Evolutionary conservation across 257 asterid species (phyloP).

Genomic region (Anisodus tanguticus): DNA sequence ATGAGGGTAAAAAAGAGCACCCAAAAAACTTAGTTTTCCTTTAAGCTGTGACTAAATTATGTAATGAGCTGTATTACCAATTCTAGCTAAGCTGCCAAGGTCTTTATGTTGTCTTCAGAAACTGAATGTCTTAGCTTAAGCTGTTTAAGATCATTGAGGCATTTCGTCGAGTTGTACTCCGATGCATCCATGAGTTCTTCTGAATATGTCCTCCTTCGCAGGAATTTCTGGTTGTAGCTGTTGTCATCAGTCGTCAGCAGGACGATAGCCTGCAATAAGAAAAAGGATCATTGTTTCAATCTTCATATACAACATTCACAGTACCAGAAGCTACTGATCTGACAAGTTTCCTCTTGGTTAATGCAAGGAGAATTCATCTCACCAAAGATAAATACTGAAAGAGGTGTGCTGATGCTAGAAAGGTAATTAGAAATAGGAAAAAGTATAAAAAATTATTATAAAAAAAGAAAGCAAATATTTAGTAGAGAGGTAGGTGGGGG

Average conservation of each 20-base stretch:
- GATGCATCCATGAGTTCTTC: constrained; percentile 50
- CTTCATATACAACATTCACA: not conserved
- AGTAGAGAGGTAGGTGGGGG: not conserved
- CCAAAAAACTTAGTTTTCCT: not conserved
- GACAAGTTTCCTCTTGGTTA: not conserved
- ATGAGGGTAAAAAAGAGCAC: not conserved
- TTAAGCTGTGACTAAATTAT: not conserved
- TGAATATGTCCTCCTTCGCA: constrained; percentile 55
- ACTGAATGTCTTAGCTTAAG: constrained; percentile 31
- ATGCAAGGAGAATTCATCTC: not conserved
- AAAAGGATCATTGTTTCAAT: not conserved
- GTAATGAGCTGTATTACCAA: not conserved
- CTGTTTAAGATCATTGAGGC: constrained; percentile 38
- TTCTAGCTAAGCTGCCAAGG: constrained; percentile 10
- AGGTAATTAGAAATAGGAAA: not conserved
- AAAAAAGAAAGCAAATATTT: not conserved
- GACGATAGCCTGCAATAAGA: constrained; percentile 41
- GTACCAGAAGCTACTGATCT: not conserved
- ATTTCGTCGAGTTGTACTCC: constrained; percentile 59
- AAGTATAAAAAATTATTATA: not conserved
- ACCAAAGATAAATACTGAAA: not conserved
- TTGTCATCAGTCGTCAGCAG: constrained; percentile 39
- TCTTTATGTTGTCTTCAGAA: constrained; percentile 29
- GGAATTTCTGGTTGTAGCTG: constrained; percentile 3
- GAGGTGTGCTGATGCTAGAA: not conserved